A percentile compares a stretch with the other conserved stretches of the same genome.
These are phyloP conservation scores for Helichrysum umbraculigerum DNA, from an alignment of 129 eudicot genomes.

Conservation along the genomic window DNA sequence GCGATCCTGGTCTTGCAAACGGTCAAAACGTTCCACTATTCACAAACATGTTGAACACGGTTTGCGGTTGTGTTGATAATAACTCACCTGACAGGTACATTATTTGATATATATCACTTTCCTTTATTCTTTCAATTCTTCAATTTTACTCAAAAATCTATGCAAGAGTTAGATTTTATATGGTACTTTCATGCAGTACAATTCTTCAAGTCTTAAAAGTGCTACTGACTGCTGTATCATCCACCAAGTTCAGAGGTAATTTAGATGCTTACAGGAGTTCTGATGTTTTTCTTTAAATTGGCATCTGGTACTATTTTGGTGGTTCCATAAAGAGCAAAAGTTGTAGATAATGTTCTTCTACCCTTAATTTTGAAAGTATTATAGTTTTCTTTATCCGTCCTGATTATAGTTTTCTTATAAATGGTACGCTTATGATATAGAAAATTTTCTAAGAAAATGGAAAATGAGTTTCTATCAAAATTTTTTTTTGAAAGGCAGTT, in stretches of 20 bases:
- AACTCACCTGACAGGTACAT: constrained; percentile 81
- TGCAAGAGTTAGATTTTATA: background rate
- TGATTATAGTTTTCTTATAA: background rate
- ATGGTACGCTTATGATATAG: no score
- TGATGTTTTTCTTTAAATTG: constrained; percentile 10
- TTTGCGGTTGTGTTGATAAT: constrained; percentile 82
- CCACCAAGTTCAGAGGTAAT: constrained; percentile 87
- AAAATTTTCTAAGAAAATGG: no score
- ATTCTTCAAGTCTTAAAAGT: constrained; percentile 93
- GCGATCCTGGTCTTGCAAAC: constrained; percentile 89
- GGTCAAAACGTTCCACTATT: constrained; percentile 63
- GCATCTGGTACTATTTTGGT: background rate
- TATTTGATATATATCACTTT: background rate
- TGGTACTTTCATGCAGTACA: constrained; percentile 59
- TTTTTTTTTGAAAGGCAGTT: no score
- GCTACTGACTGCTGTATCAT: constrained; percentile 92
- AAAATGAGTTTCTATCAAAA: no score
- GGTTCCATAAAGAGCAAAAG: background rate
- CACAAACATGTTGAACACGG: constrained; percentile 72
- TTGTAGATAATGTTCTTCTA: background rate
- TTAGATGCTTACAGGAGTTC: background rate
- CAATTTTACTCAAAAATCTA: background rate
- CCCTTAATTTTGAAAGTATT: background rate
- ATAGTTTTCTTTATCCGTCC: no score
- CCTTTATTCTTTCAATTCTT: background rate